phyloP scores from a whole-genome alignment of 495 filamentous ascomycete genomes.

The Chaetomium tenue region DNA sequence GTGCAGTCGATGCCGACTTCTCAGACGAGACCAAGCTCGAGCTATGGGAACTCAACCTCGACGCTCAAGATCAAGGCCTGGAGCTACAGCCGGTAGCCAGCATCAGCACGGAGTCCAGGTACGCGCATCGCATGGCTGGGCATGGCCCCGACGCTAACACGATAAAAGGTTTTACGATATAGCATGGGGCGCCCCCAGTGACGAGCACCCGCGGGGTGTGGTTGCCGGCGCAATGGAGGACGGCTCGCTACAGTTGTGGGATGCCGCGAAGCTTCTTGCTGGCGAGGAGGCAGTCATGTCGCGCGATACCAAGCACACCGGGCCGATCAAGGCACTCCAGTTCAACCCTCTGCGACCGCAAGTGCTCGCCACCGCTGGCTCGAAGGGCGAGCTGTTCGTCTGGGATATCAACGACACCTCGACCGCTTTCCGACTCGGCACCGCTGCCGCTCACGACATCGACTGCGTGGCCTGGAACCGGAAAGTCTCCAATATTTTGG shows the following conservation, averaged over 20 bases:
- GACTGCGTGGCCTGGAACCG: conserved; percentile 98
- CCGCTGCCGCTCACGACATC: conserved; percentile 88
- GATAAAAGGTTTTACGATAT: conserved; percentile 91
- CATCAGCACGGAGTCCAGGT: conserved; percentile 88
- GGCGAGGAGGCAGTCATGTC: conserved; percentile 72
- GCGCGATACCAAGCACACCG: conserved; percentile 86
- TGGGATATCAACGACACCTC: conserved; percentile 87
- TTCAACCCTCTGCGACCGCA: conserved; percentile 96
- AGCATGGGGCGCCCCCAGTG: conserved; percentile 81
- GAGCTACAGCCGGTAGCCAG: conserved; percentile 85
- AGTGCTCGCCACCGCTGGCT: conserved; percentile 86
- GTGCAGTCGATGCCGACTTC: conserved; percentile 94
- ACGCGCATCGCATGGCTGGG: conserved; percentile 25
- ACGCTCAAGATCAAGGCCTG: conserved; percentile 65
- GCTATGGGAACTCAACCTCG: conserved; percentile 88
- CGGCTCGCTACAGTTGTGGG: conserved; percentile 93
- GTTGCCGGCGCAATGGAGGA: conserved; percentile 95
- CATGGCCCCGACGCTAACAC: conserved; percentile 7
- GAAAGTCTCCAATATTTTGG: conserved; percentile 93
- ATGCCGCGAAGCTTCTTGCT: conserved; percentile 78
- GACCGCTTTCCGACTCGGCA: conserved; percentile 86
- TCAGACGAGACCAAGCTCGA: conserved; percentile 96
- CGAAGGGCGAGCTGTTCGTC: conserved; percentile 94
- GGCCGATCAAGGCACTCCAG: conserved; percentile 90
- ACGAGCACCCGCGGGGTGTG: conserved; percentile 74